Evolutionary conservation across 805 yeast genomes (phyloP).

Genomic region (Saturnispora dispora): DNA sequence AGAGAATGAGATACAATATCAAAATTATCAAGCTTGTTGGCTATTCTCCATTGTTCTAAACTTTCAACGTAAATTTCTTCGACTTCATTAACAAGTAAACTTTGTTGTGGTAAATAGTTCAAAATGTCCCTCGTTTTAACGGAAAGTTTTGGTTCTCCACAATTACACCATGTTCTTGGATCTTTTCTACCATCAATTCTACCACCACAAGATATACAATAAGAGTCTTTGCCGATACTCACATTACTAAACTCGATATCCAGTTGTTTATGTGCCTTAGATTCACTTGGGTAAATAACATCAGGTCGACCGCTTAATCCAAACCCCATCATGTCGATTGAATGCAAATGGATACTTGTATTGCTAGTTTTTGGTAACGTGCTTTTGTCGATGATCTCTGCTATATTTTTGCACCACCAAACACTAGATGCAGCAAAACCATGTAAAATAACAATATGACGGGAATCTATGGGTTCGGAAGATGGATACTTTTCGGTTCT

Average conservation of each 20-base stretch:
- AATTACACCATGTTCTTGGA: constrained; percentile 5
- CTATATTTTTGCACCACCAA: constrained; percentile 47
- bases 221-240: constrained; percentile 8
- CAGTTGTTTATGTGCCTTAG: constrained; percentile 18
- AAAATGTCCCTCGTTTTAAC: constrained; percentile 7
- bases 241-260: constrained; percentile 18
- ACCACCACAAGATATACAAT: constrained; percentile 10
- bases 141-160: constrained; percentile 3
- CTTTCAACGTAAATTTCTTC: constrained; percentile 51
- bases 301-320: constrained; percentile 45
- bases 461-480: constrained; percentile 2
- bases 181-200: constrained; percentile 12
- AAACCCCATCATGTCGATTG: constrained; percentile 44
- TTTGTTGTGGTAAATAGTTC: constrained; percentile 27
- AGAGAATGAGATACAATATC: constrained; percentile 69
- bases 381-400: constrained; percentile 30
- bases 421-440: constrained; percentile 52
- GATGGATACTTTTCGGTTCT: constrained; percentile 16
- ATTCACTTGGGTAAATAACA: constrained; percentile 19
- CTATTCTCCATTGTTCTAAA: constrained; percentile 56
- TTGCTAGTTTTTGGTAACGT: constrained; percentile 10
- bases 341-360: constrained; percentile 25
- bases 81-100: constrained; percentile 33
- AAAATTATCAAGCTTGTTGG: constrained; percentile 40
- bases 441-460: constrained; percentile 43